Conservation (phyloP, 2,329 filamentous ascomycete species). For the Penicillium freii region DNA sequence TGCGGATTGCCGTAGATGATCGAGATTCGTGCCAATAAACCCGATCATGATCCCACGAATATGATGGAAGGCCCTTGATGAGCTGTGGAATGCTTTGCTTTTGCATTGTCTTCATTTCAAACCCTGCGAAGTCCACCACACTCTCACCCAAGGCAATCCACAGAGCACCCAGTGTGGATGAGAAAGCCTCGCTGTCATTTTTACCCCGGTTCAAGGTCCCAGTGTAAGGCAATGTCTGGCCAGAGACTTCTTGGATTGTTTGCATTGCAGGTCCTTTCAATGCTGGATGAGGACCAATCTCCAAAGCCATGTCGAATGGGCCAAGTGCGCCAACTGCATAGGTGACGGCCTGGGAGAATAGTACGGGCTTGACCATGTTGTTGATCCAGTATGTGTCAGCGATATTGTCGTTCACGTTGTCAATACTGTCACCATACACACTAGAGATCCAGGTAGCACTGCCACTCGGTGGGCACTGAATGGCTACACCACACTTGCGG, state of each 20-base stretch:
- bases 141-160: constrained; percentile 19
- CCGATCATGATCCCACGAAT: constrained; percentile 26
- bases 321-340: constrained; percentile 13
- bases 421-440: constrained; percentile 22
- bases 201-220: constrained; percentile 18
- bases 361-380: constrained; percentile 28
- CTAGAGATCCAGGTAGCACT: constrained; percentile 31
- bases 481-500: constrained; percentile 14
- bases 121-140: constrained; percentile 16
- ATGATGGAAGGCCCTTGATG: constrained; percentile 21
- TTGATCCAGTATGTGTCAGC: constrained; percentile 29
- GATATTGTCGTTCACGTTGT: constrained; percentile 16
- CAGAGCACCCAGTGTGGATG: constrained; percentile 17
- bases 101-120: constrained; percentile 2
- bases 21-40: constrained; percentile 26
- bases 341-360: constrained; percentile 24
- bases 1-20: constrained; percentile 11
- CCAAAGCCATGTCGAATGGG: constrained; percentile 26
- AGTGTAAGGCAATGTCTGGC: constrained; percentile 15
- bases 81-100: background rate
- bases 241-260: constrained; percentile 25
- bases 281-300: constrained; percentile 39
- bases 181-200: constrained; percentile 11
- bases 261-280: constrained; percentile 32
- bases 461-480: constrained; percentile 3